A percentile compares a stretch with the other conserved stretches of the same genome.
Evolutionary conservation across 2,329 filamentous ascomycete genomes (phyloP).

Genomic region (Alternaria conjuncta): DNA sequence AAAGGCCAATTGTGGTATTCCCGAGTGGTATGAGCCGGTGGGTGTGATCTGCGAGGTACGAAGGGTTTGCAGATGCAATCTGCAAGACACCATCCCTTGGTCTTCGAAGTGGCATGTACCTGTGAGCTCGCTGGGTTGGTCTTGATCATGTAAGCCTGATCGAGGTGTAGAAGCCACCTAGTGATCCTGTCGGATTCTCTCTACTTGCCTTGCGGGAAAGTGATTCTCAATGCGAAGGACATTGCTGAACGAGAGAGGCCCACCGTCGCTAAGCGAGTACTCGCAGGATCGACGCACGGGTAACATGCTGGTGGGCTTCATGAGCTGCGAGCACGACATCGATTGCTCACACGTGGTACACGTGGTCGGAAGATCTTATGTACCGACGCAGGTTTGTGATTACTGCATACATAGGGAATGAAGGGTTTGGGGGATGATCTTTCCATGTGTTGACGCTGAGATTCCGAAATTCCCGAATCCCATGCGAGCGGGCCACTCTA

Average conservation of each 20-base stretch:
- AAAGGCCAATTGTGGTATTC: not conserved
- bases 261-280: not conserved
- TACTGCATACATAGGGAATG: not conserved
- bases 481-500: not conserved
- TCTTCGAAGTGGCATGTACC: not conserved
- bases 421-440: not conserved
- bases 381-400: not conserved
- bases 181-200: not conserved
- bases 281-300: not conserved
- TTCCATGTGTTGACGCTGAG: not conserved
- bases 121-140: not conserved
- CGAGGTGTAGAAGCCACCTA: not conserved
- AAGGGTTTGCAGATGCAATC: not conserved
- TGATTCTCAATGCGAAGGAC: not conserved
- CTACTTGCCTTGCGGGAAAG: not conserved
- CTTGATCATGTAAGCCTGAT: not conserved
- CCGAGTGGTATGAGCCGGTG: not conserved
- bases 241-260: not conserved
- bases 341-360: not conserved
- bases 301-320: not conserved
- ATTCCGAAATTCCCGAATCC: not conserved
- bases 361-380: not conserved
- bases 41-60: not conserved
- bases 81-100: not conserved
- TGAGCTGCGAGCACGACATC: not conserved